Base-by-base conservation (phyloP, 2,329 filamentous ascomycete genomes). In the Diaporthe nobilis region DNA sequence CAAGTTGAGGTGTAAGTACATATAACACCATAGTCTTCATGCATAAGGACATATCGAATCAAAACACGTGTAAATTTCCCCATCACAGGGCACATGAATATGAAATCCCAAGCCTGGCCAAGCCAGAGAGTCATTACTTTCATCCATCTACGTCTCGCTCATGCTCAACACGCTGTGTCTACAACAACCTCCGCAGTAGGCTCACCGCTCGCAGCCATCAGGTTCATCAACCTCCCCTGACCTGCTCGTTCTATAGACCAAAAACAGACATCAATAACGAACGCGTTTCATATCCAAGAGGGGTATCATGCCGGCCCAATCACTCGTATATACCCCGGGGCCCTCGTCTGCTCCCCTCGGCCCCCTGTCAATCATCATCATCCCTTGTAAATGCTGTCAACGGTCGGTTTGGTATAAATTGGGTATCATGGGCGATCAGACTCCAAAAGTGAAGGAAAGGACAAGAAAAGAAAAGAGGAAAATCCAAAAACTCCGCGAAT, bases 391-490 rank as follows among this genome's bases (percentile, higher is more conserved):
- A 65, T 65, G 70, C 68, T 39, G 31, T 49, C 63, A 73, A 71
- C 28, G 25, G 65, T 42, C 49, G 65, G 65, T 55, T 25, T 61
- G 75, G 73, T 77, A 71, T 73, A 75, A 74, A 70, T 42, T 72
- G 75, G 75, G 75, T 77, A 77, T 77, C 73, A 77, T 65, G 61
- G 73, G 31, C 68, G 53, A 65, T 65, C 34, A 39, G 65, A 70
- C 34, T 70, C 65, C 49, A 70, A 55, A 70, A 61, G 10, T 68
- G 22, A 57, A 72, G 37, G 39, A 53, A 60, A 53, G 53, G 53
- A 34, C 20, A 67, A 55, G 25, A 31, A 47, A 42, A 39, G 49
- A 57, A 42, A 17, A 31, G 42, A 10, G 22, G 6, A 37, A 55
- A 53, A 75, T 28, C n/a, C 17, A 53, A 60, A 10, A n/a, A 57